Percentiles rank a stretch among this genome's conserved stretches.
phyloP scores from a whole-genome alignment of 1,284 basidiomycete genomes.

The Apiotrichum gamsii region DNA sequence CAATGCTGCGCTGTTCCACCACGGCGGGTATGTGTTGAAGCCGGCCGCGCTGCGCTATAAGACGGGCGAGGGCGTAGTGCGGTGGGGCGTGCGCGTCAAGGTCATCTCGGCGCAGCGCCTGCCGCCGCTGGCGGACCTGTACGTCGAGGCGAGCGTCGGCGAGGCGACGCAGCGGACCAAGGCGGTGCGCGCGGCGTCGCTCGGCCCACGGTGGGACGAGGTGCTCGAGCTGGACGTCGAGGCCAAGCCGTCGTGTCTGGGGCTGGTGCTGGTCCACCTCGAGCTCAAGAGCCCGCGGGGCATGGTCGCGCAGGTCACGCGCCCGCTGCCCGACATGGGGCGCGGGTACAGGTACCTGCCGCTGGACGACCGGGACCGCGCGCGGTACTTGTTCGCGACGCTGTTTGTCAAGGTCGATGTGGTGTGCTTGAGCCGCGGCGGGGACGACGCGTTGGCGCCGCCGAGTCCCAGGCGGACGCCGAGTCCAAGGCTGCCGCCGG shows the following conservation, averaged over 20 bases:
- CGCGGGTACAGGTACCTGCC: slow-evolving; percentile 77
- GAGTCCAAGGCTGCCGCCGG: too few relatives aligned
- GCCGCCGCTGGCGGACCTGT: slow-evolving; percentile 63
- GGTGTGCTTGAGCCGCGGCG: neutral
- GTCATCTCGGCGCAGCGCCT: slow-evolving; percentile 92
- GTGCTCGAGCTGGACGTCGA: slow-evolving; percentile 63
- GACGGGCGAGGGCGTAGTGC: slow-evolving; percentile 57
- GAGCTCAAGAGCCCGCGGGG: slow-evolving; percentile 64
- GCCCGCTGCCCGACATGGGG: slow-evolving; percentile 46
- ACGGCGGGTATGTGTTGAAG: slow-evolving; percentile 84
- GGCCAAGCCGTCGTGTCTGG: slow-evolving; percentile 64
- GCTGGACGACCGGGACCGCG: slow-evolving; percentile 71
- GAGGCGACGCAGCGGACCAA: slow-evolving; percentile 1
- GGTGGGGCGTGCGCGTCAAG: slow-evolving; percentile 49
- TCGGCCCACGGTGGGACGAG: slow-evolving; percentile 84
- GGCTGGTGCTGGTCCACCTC: slow-evolving; percentile 75
- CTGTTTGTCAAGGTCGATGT: slow-evolving; percentile 57
- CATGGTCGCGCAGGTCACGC: slow-evolving; percentile 61
- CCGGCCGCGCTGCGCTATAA: slow-evolving; percentile 67
- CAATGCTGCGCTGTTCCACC: slow-evolving; percentile 90
- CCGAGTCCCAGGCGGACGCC: too few relatives aligned
- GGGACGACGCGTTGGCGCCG: too few relatives aligned
- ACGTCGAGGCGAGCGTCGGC: slow-evolving; percentile 31
- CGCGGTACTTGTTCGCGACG: slow-evolving; percentile 80
- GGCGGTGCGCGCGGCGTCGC: slow-evolving; percentile 61